These are phyloP conservation scores for Schizothecium vesticola DNA, from an alignment of 495 filamentous ascomycete genomes.

Conservation along the genomic window DNA sequence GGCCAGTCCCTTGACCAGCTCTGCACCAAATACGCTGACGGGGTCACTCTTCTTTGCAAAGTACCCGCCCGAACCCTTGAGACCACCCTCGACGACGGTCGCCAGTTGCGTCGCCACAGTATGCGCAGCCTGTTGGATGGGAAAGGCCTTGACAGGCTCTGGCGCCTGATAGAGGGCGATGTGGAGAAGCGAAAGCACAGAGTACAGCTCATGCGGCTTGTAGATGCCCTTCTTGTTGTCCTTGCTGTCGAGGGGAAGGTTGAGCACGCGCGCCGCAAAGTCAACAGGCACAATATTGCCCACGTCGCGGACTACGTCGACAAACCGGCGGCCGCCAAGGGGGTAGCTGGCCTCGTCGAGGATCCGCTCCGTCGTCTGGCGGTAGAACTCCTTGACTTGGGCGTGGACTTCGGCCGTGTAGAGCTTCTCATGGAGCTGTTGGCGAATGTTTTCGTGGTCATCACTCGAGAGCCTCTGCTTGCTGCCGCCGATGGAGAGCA, in stretches of 20 bases:
- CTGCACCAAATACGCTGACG: slow-evolving; percentile 61
- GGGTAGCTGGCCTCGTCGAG: slow-evolving; percentile 58
- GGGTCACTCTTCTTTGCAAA: slow-evolving; percentile 43
- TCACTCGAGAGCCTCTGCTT: slow-evolving; percentile 54
- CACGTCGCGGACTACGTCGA: slow-evolving; percentile 75
- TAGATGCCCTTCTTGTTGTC: slow-evolving; percentile 65
- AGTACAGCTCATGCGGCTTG: slow-evolving; percentile 74
- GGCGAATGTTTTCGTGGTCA: slow-evolving; percentile 41
- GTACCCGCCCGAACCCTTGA: slow-evolving; percentile 55
- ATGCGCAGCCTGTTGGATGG: slow-evolving; percentile 56
- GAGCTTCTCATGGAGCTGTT: slow-evolving; percentile 56
- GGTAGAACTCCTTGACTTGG: slow-evolving; percentile 59
- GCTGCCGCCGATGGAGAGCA: slow-evolving; percentile 44
- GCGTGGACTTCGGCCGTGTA: slow-evolving; percentile 50
- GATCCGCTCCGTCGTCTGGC: slow-evolving; percentile 57
- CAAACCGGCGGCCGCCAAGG: slow-evolving; percentile 54
- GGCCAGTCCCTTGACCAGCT: slow-evolving; percentile 63
- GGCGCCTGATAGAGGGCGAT: slow-evolving; percentile 43
- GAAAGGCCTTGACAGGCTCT: slow-evolving; percentile 49
- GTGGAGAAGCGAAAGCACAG: slow-evolving; percentile 65
- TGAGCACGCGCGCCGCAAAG: slow-evolving; percentile 68
- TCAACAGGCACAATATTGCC: slow-evolving; percentile 67
- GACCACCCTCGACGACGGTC: slow-evolving; percentile 35
- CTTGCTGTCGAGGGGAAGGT: slow-evolving; percentile 66
- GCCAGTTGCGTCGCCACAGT: slow-evolving; percentile 52